Base-by-base conservation (phyloP, 2,329 filamentous ascomycete genomes). In the Calonectria hongkongensis region DNA sequence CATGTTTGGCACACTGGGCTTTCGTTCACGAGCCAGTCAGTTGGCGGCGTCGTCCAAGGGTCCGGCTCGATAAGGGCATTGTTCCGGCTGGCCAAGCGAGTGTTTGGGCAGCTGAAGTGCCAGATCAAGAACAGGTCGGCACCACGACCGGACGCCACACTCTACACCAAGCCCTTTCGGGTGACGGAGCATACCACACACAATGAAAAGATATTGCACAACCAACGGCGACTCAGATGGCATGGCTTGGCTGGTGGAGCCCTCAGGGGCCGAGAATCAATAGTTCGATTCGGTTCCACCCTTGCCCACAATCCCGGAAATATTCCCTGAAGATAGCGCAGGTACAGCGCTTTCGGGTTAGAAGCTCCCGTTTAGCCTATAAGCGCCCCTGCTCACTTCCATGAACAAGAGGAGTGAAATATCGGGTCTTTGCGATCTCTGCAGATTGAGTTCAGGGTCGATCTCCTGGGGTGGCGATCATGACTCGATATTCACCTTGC, bases 401-500 rank as follows among this genome's bases (percentile, higher is more conserved):
- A 21, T 21, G 47, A 18, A 62, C 27, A 5, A 5, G 33, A 30
- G 58, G 48, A 30, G 25, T 2, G 48, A n/a, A 30, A 45, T 68
- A 47, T 7, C 36, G 15, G 21, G 36, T 15, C n/a, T 27, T 56
- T 27, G 36, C 67, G 67, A 69, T 69, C 67, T 18, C 5, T 33
- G 36, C 33, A 69, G 67, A 69, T 69, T 69, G 56, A 60, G 56
- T 51, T 56, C 65, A 21, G 25, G n/a, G 25, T 33, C 30, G 12
- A 21, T 67, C 65, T 39, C 56, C 65, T 33, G 50, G 65, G 50
- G 50, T 56, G 33, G 39, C 43, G 43, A 65, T 65, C 62, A 10
- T 65, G 62, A 48, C 62, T 64, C 54, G 54, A 18, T 21, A 18
- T 9, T 60, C 33, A 6, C 45, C 4, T 33, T 60, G 13, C 25